Evolutionary conservation across 139 green algal genomes (phyloP), one percentile per base, ranked within the genome.

Genomic region (Asterochloris erici): DNA sequence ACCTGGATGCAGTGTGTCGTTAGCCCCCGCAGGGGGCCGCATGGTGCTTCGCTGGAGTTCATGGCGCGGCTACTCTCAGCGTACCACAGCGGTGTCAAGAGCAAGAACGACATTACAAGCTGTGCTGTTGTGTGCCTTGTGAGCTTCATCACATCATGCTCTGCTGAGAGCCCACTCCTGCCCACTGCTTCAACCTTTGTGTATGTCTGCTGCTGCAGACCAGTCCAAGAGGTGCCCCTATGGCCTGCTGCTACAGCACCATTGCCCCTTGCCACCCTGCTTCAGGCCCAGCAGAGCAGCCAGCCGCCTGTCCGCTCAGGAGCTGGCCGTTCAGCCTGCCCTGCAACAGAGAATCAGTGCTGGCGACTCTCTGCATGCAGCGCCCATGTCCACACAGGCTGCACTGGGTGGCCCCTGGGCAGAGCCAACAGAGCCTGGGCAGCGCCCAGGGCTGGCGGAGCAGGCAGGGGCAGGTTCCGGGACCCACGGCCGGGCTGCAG

Each of bases 261-360:
- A 96, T 83, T 97, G 93, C 87, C 94, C 94, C 4, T 84, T 97
- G 79, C 93, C 91, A 74, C 66, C 63, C 19, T 14, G 28, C 27
- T 63, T 81, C 14, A 38, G 14, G 21, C 60, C 61, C 1, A 61
- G 29, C 13, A 19, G 13, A 26, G 76, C 76, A 69, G 17, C 27
- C 47, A 47, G 9, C 11, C 74, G 27, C 38, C 12, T 11, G 23
- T 26, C 21, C 16, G 23, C 21, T 12, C 74, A 66, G 15, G 17
- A 66, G 16, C 74, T 29, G 14, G 47, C 63, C 47, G 29, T 63
- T 17, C 73, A 78, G 73, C 73, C 60, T 38, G 61, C 14, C 73
- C 29, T 66, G 38, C 74, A 68, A 10, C 74, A 68, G 38, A 21
- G 28, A 16, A 23, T 38, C 19, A 24, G 10, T 6, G 27, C 14